phyloP scores from a whole-genome alignment of 2,329 filamentous ascomycete genomes.

The Leptosphaerulina australis region DNA sequence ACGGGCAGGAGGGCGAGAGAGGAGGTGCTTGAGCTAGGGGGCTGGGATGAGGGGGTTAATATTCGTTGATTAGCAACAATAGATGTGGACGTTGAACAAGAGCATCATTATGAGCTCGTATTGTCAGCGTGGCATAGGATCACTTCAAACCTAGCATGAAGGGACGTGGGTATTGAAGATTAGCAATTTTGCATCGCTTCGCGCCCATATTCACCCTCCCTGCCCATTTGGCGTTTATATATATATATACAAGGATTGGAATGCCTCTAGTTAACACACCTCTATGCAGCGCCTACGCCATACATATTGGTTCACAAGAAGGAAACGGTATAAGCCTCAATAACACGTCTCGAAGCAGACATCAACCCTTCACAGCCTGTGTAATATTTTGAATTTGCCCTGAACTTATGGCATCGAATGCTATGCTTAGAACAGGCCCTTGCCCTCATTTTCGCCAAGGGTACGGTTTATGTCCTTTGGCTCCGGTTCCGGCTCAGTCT shows the following conservation, averaged over 20 bases:
- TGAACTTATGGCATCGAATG: conserved; percentile 12
- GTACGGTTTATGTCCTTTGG: conserved; percentile 37
- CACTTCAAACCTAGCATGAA: background rate
- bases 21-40: conserved; percentile 23
- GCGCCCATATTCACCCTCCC: background rate
- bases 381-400: background rate
- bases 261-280: conserved; percentile 2
- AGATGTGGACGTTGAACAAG: background rate
- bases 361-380: background rate
- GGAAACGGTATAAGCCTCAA: background rate
- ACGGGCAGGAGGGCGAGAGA: conserved; percentile 17
- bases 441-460: conserved; percentile 25
- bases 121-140: background rate
- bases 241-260: background rate
- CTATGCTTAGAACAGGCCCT: conserved; percentile 27
- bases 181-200: background rate
- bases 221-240: background rate
- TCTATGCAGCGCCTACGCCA: conserved; percentile 18
- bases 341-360: conserved; percentile 5
- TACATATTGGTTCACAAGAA: conserved; percentile 8
- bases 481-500: conserved; percentile 30
- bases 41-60: conserved; percentile 1
- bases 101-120: background rate
- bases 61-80: background rate
- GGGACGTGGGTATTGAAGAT: background rate